phyloP scores from a whole-genome alignment of 2,329 filamentous ascomycete genomes.

The Tolypocladium sp. region DNA sequence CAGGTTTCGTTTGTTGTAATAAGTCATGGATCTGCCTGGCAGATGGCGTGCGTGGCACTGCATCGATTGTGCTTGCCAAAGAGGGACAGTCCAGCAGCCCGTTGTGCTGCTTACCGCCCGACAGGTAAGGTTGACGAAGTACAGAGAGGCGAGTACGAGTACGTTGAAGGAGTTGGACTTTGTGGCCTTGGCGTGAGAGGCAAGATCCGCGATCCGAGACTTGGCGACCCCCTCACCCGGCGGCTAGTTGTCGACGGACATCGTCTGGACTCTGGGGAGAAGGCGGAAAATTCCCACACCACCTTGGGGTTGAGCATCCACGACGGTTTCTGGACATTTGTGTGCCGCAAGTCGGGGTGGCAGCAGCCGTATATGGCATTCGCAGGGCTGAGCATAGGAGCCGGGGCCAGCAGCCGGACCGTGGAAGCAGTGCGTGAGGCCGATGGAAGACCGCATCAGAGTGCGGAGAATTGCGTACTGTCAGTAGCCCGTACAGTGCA shows the following conservation, averaged over 20 bases:
- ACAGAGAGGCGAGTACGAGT: background rate
- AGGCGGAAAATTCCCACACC: background rate
- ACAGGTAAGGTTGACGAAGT: background rate
- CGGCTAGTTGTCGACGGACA: background rate
- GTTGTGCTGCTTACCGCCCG: background rate
- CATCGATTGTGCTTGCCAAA: background rate
- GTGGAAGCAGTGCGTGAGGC: background rate
- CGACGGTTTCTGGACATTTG: background rate
- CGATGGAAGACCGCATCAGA: background rate
- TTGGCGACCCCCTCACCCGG: background rate
- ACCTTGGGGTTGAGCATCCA: background rate
- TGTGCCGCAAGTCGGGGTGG: background rate
- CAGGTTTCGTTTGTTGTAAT: background rate
- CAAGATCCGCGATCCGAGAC: background rate
- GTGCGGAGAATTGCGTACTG: too few relatives aligned
- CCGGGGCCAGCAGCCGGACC: background rate
- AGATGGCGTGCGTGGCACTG: background rate
- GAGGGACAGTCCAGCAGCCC: background rate
- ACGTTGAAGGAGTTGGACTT: background rate
- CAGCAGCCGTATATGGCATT: background rate
- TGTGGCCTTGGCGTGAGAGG: too few relatives aligned
- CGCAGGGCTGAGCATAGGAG: background rate
- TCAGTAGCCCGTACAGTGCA: background rate
- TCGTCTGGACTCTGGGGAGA: background rate
- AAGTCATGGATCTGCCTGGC: background rate